Conservation (phyloP, 75 land plant genomes). For the Sequoiadendron giganteum region DNA sequence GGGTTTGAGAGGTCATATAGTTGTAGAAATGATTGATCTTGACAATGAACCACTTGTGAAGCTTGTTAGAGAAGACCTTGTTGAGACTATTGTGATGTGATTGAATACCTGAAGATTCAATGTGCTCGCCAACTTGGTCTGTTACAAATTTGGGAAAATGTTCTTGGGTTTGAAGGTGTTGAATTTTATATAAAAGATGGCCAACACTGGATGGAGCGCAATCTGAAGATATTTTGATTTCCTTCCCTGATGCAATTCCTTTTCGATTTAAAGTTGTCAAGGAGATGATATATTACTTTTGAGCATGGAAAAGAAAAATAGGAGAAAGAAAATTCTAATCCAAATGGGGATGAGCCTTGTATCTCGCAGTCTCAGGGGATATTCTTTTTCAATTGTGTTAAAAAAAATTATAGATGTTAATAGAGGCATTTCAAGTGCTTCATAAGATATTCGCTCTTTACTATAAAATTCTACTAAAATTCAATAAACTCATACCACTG, state of each 20-base stretch:
- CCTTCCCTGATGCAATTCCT: conserved; percentile 77
- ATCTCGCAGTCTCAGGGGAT: too few relatives aligned
- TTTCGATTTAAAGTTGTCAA: conserved; percentile 64
- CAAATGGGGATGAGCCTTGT: too few relatives aligned
- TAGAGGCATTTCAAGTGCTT: too few relatives aligned
- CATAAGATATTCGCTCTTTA: too few relatives aligned
- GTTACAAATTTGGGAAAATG: conserved; percentile 74
- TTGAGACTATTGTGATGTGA: conserved; percentile 81
- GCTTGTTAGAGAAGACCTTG: conserved; percentile 72
- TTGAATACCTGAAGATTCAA: conserved; percentile 78
- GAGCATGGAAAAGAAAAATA: too few relatives aligned
- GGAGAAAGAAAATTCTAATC: too few relatives aligned
- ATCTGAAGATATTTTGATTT: conserved; percentile 58
- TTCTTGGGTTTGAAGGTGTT: conserved; percentile 77
- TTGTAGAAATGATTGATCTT: conserved; percentile 67
- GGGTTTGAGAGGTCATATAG: conserved; percentile 59
- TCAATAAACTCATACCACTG: too few relatives aligned
- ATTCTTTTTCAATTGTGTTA: too few relatives aligned
- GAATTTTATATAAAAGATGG: conserved; percentile 80
- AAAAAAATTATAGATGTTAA: too few relatives aligned
- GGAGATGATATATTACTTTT: too few relatives aligned
- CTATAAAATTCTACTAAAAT: too few relatives aligned
- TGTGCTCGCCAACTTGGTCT: conserved; percentile 89
- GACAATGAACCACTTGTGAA: conserved; percentile 73
- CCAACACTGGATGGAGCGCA: conserved; percentile 58